phyloP scores from a whole-genome alignment of 1,139 yeast species.

The Meyerozyma sp. region DNA sequence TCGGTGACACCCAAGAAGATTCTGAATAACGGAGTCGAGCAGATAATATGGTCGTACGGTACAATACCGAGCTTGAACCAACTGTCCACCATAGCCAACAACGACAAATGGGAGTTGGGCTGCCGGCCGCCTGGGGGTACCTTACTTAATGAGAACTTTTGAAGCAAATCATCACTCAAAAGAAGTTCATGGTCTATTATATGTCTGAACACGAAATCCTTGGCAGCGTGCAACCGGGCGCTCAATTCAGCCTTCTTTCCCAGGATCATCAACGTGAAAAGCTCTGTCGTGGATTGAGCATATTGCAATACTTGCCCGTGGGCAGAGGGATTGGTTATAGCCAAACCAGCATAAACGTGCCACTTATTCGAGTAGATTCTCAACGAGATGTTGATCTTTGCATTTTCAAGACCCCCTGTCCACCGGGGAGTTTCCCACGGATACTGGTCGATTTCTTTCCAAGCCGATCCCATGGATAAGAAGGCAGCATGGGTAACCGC shows the following conservation, averaged over 20 bases:
- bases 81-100: conserved; percentile 88
- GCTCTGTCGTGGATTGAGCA: conserved; percentile 75
- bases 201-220: conserved; percentile 69
- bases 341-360: conserved; percentile 98
- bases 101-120: conserved; percentile 85
- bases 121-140: conserved; percentile 62
- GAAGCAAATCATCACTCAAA: conserved; percentile 74
- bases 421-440: conserved; percentile 91
- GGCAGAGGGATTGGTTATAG: conserved; percentile 92
- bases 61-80: conserved; percentile 83
- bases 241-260: conserved; percentile 55
- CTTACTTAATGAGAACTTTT: conserved; percentile 73
- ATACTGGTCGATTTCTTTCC: conserved; percentile 77
- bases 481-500: conserved; percentile 99
- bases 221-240: conserved; percentile 59
- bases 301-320: conserved; percentile 88
- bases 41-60: conserved; percentile 94
- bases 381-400: conserved; percentile 86
- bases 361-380: conserved; percentile 90
- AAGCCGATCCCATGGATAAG: conserved; percentile 93
- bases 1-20: conserved; percentile 93
- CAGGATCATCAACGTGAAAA: conserved; percentile 78
- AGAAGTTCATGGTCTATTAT: conserved; percentile 49
- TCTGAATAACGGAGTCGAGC: conserved; percentile 89
- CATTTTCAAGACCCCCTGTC: conserved; percentile 94